Conservation (phyloP, 73 alveolate species). For the Halteria grandinella region DNA sequence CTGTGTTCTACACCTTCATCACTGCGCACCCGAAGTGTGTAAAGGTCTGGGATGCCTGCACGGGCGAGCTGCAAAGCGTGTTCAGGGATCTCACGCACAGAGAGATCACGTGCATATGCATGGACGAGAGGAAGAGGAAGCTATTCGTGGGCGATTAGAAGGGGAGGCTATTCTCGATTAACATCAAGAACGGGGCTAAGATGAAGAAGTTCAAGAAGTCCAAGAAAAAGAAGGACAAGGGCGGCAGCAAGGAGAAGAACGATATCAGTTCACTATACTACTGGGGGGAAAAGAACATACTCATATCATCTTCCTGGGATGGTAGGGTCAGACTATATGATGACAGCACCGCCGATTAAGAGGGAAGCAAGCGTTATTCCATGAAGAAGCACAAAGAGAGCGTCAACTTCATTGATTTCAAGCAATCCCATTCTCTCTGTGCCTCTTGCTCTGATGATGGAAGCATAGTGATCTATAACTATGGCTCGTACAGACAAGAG, state of each 20-base stretch:
- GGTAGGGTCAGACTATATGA: constrained; percentile 92
- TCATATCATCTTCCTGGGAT: constrained; percentile 91
- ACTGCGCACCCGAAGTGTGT: constrained; percentile 98
- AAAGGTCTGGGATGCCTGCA: constrained; percentile 96
- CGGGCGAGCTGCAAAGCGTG: constrained; percentile 92
- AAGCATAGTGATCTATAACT: constrained; percentile 88
- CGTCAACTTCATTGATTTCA: constrained; percentile 84
- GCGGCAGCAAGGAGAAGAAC: constrained; percentile 58
- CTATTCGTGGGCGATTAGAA: constrained; percentile 95
- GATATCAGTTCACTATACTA: constrained; percentile 65
- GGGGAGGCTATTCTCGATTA: constrained; percentile 94
- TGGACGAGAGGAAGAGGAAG: constrained; percentile 94
- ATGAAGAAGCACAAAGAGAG: constrained; percentile 89
- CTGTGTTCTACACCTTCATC: constrained; percentile 90
- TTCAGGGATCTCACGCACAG: constrained; percentile 93
- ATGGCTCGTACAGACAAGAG: constrained; percentile 92
- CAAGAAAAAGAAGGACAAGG: constrained; percentile 74
- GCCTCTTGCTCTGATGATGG: constrained; percentile 98
- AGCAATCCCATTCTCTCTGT: constrained; percentile 78
- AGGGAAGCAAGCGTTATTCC: constrained; percentile 88
- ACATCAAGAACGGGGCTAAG: constrained; percentile 97
- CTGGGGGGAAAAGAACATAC: constrained; percentile 81
- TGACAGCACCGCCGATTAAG: constrained; percentile 92
- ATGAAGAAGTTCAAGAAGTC: constrained; percentile 95
- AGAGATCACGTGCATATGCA: constrained; percentile 93